Evolutionary conservation across 345 rosid genomes (phyloP).

Genomic region (Sonneratia alba): DNA sequence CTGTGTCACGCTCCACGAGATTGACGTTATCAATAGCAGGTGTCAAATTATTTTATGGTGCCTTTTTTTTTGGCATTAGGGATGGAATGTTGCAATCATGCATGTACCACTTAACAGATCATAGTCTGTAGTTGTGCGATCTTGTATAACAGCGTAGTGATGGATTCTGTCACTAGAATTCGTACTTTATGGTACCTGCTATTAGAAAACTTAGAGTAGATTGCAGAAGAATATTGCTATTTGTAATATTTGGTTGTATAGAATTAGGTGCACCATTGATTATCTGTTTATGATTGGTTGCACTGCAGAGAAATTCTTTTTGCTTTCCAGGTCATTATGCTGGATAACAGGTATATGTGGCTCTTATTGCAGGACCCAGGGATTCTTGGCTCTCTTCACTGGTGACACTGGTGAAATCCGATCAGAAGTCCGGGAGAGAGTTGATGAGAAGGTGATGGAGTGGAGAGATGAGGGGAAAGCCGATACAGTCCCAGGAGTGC

Average conservation of each 20-base stretch:
- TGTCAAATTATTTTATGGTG: slow-evolving; percentile 5
- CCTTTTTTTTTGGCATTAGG: background rate
- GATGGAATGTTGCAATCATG: background rate
- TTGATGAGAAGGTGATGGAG: slow-evolving; percentile 91
- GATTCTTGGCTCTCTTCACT: slow-evolving; percentile 90
- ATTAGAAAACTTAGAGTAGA: background rate
- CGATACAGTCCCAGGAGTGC: slow-evolving; percentile 90
- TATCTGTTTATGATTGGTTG: background rate
- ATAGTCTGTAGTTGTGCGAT: background rate
- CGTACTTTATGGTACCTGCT: background rate
- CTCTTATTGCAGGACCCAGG: slow-evolving; percentile 57
- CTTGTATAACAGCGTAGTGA: background rate
- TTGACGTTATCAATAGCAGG: slow-evolving; percentile 99
- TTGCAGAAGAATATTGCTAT: background rate
- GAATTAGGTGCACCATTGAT: background rate
- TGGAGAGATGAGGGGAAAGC: slow-evolving; percentile 99
- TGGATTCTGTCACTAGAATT: background rate
- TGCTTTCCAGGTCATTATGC: background rate
- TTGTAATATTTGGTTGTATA: background rate
- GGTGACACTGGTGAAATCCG: slow-evolving; percentile 97
- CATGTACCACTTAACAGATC: background rate
- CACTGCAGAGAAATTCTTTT: background rate
- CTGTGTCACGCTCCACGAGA: slow-evolving; percentile 90
- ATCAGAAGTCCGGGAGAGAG: slow-evolving; percentile 90
- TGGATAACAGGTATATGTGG: background rate